These are phyloP conservation scores for Ormosia emarginata DNA, from an alignment of 306 rosid genomes.

Conservation along the genomic window DNA sequence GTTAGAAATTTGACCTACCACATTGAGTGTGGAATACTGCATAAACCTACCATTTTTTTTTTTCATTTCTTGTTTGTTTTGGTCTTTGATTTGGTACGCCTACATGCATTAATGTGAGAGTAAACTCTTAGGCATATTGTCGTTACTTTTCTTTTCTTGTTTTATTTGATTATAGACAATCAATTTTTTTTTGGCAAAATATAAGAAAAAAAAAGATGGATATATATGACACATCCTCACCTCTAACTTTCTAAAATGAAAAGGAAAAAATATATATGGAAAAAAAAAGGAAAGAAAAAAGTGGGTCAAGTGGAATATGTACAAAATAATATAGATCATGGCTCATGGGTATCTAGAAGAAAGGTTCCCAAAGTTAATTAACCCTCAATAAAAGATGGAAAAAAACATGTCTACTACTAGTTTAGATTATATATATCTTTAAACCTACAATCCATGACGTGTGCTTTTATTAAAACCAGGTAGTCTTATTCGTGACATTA, in stretches of 20 bases:
- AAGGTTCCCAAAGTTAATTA: background rate
- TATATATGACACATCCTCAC: background rate
- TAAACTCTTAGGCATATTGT: too few relatives aligned
- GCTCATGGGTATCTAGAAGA: slow-evolving; percentile 2
- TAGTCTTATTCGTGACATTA: background rate
- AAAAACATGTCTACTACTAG: background rate
- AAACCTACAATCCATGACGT: background rate
- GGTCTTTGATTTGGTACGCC: too few relatives aligned
- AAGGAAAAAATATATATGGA: background rate
- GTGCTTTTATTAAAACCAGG: background rate
- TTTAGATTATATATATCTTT: background rate
- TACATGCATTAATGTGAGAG: too few relatives aligned
- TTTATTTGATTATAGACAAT: background rate
- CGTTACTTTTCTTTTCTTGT: background rate
- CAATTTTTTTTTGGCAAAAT: background rate
- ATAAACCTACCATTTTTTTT: background rate
- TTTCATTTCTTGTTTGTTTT: background rate
- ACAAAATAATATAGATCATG: background rate
- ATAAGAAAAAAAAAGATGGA: background rate
- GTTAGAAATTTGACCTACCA: slow-evolving; percentile 26
- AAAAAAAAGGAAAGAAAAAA: background rate
- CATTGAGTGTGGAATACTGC: background rate
- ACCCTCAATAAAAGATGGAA: background rate
- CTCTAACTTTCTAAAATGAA: background rate
- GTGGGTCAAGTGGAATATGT: background rate